Conservation (phyloP, 805 yeast genomes). For the Zygosaccharomyces bisporus region DNA sequence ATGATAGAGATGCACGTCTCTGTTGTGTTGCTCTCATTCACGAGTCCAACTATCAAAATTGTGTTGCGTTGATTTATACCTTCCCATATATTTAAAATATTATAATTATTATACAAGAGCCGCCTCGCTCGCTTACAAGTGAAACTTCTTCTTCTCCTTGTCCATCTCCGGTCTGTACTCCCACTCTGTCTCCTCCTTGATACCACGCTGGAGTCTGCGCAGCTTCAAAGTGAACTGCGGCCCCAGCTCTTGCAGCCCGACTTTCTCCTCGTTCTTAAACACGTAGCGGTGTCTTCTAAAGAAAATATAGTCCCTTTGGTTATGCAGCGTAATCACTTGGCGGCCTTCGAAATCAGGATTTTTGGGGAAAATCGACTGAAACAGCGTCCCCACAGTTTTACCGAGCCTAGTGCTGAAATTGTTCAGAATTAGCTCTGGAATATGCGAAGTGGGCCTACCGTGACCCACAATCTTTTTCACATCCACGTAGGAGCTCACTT, state of each 20-base stretch:
- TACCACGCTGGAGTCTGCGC: conserved; percentile 86
- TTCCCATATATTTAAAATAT: background rate
- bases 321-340: conserved; percentile 92
- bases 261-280: conserved; percentile 84
- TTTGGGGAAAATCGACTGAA: conserved; percentile 89
- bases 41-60: background rate
- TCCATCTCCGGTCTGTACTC: conserved; percentile 97
- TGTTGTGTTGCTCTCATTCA: too few species aligned
- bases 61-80: background rate
- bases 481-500: conserved; percentile 70
- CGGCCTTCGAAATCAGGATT: conserved; percentile 92
- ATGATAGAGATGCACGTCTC: too few species aligned
- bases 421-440: conserved; percentile 87
- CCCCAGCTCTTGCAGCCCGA: conserved; percentile 93
- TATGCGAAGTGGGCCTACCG: conserved; percentile 84
- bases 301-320: conserved; percentile 92
- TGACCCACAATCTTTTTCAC: conserved; percentile 79
- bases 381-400: conserved; percentile 85
- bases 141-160: conserved; percentile 88
- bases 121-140: conserved; percentile 45
- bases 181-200: conserved; percentile 92
- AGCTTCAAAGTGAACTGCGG: conserved; percentile 92
- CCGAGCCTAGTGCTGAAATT: conserved; percentile 92
- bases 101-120: conserved; percentile 3
- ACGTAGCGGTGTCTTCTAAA: conserved; percentile 93